A percentile compares a stretch with the other conserved stretches of the same genome.
Conservation (phyloP, 768 basidiomycete species). For the Tylopilus sp. region DNA sequence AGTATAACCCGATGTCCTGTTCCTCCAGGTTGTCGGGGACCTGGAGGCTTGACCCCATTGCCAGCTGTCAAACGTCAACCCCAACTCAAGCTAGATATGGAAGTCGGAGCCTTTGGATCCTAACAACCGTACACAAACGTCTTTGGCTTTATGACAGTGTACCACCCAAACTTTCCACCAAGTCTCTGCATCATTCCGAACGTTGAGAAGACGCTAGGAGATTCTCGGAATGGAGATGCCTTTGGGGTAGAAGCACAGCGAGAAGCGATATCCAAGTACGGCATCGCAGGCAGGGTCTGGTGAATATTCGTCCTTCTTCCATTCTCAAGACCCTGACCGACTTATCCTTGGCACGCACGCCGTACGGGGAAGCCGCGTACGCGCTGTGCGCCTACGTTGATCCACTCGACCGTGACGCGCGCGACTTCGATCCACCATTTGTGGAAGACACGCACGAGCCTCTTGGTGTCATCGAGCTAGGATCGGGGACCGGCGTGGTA, state of each 20-base stretch:
- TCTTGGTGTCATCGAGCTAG: slow-evolving; percentile 64
- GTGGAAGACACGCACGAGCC: slow-evolving; percentile 13
- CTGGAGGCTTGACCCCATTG: slow-evolving; percentile 11
- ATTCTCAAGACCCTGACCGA: slow-evolving; percentile 6
- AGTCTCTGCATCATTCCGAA: slow-evolving; percentile 41
- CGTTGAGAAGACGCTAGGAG: background rate
- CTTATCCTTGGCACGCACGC: background rate
- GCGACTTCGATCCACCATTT: slow-evolving; percentile 57
- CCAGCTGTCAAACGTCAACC: background rate
- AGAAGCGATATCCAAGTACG: slow-evolving; percentile 63
- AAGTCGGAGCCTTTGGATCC: background rate
- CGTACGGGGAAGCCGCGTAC: slow-evolving; percentile 71
- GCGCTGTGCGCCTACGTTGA: slow-evolving; percentile 54
- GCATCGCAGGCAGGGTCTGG: slow-evolving; percentile 87
- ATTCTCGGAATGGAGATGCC: background rate
- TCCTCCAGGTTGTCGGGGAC: slow-evolving; percentile 21
- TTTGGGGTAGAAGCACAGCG: slow-evolving; percentile 43
- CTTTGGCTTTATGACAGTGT: background rate
- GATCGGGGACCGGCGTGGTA: slow-evolving; percentile 73
- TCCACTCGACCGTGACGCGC: slow-evolving; percentile 18
- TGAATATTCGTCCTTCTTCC: slow-evolving; percentile 34
- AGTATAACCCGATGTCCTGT: slow-evolving; percentile 29
- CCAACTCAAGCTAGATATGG: slow-evolving; percentile 1
- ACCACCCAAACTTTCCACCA: slow-evolving; percentile 43
- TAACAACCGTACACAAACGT: background rate